Evolutionary conservation across 495 filamentous ascomycete genomes (phyloP).

Genomic region (Penicillium canescens): DNA sequence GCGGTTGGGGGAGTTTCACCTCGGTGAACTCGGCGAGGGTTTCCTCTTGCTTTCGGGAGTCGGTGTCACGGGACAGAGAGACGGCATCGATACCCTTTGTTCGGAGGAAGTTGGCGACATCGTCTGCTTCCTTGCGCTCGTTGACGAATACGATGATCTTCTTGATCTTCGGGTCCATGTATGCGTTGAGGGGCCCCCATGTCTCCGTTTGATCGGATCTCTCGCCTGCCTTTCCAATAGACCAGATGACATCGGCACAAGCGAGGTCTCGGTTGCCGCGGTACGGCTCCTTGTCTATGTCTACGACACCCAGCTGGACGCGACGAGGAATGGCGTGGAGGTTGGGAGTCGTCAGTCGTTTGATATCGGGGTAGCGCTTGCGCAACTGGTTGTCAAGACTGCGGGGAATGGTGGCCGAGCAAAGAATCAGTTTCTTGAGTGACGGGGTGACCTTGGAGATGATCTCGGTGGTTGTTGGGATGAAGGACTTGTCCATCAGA

Average conservation of each 20-base stretch:
- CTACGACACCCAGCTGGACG: constrained; percentile 90
- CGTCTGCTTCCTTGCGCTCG: constrained; percentile 83
- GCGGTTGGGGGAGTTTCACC: constrained; percentile 44
- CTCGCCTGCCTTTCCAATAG: constrained; percentile 78
- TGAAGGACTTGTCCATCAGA: constrained; percentile 88
- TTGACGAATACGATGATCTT: constrained; percentile 97
- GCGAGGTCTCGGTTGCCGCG: constrained; percentile 86
- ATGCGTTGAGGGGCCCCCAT: constrained; percentile 30
- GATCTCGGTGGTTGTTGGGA: constrained; percentile 75
- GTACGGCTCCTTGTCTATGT: constrained; percentile 86
- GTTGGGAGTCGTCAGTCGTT: constrained; percentile 87
- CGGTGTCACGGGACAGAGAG: constrained; percentile 78
- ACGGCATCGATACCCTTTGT: constrained; percentile 86
- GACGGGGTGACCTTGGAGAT: constrained; percentile 75
- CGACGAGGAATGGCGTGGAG: constrained; percentile 93
- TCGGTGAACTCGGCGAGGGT: constrained; percentile 77
- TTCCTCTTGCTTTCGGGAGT: constrained; percentile 68
- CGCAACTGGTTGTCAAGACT: constrained; percentile 82
- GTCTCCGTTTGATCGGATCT: constrained; percentile 23
- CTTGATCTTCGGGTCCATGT: constrained; percentile 61
- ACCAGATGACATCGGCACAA: constrained; percentile 92
- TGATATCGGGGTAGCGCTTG: constrained; percentile 77
- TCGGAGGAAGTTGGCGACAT: constrained; percentile 75
- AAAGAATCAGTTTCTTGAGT: constrained; percentile 86
- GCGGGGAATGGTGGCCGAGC: constrained; percentile 92